Conservation (phyloP, 164 flowering plant species). For the Stephania cephalantha region DNA sequence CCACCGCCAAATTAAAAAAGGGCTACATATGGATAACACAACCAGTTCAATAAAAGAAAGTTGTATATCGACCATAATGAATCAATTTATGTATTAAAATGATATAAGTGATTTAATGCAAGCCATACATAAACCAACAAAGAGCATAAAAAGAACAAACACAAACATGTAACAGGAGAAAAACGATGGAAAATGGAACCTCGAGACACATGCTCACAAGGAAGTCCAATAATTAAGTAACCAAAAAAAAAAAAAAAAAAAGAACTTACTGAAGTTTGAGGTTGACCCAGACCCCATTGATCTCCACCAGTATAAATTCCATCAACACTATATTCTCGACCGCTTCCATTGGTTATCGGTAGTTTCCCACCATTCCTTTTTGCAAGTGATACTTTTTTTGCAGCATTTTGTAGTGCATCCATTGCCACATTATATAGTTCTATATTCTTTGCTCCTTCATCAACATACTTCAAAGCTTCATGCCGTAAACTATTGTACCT, state of each 20-base stretch:
- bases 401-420: constrained; percentile 52
- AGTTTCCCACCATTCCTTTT: constrained; percentile 44
- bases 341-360: constrained; percentile 34
- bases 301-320: constrained; percentile 19
- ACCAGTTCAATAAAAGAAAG: background rate
- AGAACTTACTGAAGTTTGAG: constrained; percentile 45
- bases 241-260: background rate
- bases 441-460: constrained; percentile 51
- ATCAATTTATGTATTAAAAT: no score
- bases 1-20: background rate
- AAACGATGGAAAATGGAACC: no score
- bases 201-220: no score
- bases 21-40: background rate
- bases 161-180: no score
- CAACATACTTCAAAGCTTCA: constrained; percentile 63
- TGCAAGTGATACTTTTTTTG: constrained; percentile 42
- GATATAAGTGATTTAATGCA: no score
- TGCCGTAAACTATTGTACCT: constrained; percentile 64
- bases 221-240: background rate
- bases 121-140: no score
- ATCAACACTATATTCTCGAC: constrained; percentile 19
- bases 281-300: constrained; percentile 27
- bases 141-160: no score
- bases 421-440: constrained; percentile 49
- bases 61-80: no score